phyloP scores from a whole-genome alignment of 306 rosid genomes.

The Lotus japonicus region DNA sequence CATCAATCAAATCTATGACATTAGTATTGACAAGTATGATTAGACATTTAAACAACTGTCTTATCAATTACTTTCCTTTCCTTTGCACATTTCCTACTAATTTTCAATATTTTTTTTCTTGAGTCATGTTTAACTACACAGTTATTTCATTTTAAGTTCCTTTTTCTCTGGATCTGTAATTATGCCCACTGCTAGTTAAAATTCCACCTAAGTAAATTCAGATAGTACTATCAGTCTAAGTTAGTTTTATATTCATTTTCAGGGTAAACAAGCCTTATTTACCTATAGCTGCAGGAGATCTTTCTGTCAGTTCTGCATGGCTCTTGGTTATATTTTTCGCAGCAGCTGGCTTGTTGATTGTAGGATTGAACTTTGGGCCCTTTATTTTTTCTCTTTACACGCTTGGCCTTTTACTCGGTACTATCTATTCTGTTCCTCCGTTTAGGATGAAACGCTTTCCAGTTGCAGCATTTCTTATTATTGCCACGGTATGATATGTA shows the following conservation, averaged over 20 bases:
- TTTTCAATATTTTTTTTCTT: not conserved
- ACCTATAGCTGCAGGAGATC: constrained; percentile 98
- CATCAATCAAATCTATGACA: constrained; percentile 95
- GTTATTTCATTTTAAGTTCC: not conserved
- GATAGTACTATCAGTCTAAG: constrained; percentile 9
- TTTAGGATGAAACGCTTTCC: constrained; percentile 92
- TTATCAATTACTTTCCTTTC: not conserved
- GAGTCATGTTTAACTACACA: not conserved
- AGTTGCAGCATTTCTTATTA: constrained; percentile 92
- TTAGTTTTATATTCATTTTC: constrained; percentile 32
- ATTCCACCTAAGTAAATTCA: not conserved
- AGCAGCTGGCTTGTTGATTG: constrained; percentile 62
- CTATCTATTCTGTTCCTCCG: constrained; percentile 93
- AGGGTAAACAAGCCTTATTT: constrained; percentile 97
- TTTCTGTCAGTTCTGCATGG: constrained; percentile 95
- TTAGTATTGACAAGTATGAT: constrained; percentile 86
- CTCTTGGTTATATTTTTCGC: constrained; percentile 82
- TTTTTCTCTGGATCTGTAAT: not conserved
- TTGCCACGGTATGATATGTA: constrained; percentile 63
- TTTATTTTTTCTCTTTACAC: constrained; percentile 78
- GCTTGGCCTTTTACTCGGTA: constrained; percentile 89
- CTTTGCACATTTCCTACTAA: not conserved
- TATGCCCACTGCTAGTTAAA: not conserved
- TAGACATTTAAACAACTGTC: constrained; percentile 5
- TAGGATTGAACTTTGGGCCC: constrained; percentile 77